Evolutionary conservation across 176 grass and related monocot genomes (phyloP).

Genomic region (Tillandsia fasciculata): DNA sequence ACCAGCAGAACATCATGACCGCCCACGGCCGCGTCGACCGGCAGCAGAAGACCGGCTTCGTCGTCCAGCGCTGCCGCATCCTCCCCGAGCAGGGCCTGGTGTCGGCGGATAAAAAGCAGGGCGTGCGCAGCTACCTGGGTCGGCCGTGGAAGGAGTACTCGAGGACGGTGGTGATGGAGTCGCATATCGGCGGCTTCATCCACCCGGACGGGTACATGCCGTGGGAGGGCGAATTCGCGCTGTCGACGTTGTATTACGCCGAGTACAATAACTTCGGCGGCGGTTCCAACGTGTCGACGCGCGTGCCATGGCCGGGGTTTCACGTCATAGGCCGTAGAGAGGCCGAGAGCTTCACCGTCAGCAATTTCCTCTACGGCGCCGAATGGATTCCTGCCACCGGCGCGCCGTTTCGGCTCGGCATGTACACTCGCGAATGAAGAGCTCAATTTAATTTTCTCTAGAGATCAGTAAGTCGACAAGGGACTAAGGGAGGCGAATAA

Average conservation of each 20-base stretch:
- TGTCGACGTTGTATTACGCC: conserved; percentile 53
- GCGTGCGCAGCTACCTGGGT: conserved; percentile 35
- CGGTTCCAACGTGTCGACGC: conserved; percentile 30
- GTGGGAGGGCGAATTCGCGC: conserved; percentile 34
- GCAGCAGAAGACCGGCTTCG: conserved; percentile 76
- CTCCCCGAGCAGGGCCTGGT: conserved; percentile 33
- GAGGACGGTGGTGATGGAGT: conserved; percentile 65
- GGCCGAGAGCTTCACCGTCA: conserved; percentile 53
- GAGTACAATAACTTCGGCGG: conserved; percentile 54
- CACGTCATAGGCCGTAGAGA: conserved; percentile 34
- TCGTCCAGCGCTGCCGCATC: conserved; percentile 56
- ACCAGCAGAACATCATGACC: conserved; percentile 50
- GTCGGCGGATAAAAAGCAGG: background rate
- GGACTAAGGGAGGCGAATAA: too few relatives aligned
- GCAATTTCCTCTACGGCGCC: conserved; percentile 52
- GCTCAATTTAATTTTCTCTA: background rate
- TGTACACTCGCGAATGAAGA: conserved; percentile 8
- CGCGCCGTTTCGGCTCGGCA: conserved; percentile 46
- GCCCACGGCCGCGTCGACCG: conserved; percentile 57
- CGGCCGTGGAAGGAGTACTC: conserved; percentile 71
- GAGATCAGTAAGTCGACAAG: too few relatives aligned
- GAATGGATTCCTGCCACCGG: conserved; percentile 73
- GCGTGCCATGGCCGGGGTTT: conserved; percentile 41
- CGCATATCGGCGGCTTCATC: conserved; percentile 44
- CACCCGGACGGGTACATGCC: conserved; percentile 60